Conservation (phyloP, 495 filamentous ascomycete genomes). For the Aspergillus leporis region DNA sequence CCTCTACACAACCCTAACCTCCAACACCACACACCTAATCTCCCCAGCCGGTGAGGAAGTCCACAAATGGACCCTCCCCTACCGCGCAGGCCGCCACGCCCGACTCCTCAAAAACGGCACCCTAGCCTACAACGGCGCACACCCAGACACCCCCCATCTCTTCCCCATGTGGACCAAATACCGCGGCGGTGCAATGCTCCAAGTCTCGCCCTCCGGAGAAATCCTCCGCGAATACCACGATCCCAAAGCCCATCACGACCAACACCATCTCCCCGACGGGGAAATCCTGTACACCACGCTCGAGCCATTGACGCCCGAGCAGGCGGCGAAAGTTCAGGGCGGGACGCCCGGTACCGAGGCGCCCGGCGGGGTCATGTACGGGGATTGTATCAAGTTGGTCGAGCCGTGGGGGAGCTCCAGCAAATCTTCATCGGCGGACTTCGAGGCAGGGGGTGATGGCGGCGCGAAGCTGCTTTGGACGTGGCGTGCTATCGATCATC, state of each 20-base stretch:
- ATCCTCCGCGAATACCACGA: conserved; percentile 41
- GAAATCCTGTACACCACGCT: conserved; percentile 44
- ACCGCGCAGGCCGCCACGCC: conserved; percentile 43
- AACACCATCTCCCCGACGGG: conserved; percentile 46
- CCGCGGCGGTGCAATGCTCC: conserved; percentile 45
- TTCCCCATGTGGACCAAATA: conserved; percentile 51
- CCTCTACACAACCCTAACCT: conserved; percentile 44
- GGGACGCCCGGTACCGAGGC: conserved; percentile 43
- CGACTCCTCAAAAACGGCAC: conserved; percentile 43
- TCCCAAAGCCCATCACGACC: conserved; percentile 47
- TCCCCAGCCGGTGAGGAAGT: conserved; percentile 44
- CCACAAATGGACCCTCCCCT: conserved; percentile 44
- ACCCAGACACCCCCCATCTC: conserved; percentile 37
- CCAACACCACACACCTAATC: conserved; percentile 41
- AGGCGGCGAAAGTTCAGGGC: conserved; percentile 36
- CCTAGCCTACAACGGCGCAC: conserved; percentile 46
- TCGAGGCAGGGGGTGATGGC: conserved; percentile 24
- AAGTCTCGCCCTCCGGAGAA: conserved; percentile 37
- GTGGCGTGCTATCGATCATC: conserved; percentile 45
- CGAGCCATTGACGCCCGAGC: conserved; percentile 35
- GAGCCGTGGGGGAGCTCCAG: conserved; percentile 24
- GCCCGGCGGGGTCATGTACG: conserved; percentile 38
- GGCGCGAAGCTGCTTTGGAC: conserved; percentile 40
- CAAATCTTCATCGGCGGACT: conserved; percentile 26
- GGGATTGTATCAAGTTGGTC: conserved; percentile 48